A percentile compares a stretch with the other conserved stretches of the same genome.
Evolutionary conservation across 208 protist genomes (phyloP).

Genomic region (Acanthamoeba royreba): DNA sequence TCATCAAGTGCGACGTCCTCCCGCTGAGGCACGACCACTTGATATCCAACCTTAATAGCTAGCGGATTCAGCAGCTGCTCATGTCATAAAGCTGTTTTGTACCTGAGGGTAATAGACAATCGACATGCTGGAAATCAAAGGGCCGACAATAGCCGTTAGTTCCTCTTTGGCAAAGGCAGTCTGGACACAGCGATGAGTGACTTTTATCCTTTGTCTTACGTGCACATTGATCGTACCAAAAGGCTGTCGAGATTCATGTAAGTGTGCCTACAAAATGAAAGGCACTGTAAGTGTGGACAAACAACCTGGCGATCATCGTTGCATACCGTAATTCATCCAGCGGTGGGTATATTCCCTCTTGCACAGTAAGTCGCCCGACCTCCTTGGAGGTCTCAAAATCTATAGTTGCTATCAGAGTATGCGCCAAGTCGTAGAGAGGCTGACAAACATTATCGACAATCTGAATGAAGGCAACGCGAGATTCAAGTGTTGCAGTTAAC

Average conservation of each 20-base stretch:
- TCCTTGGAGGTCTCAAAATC: slow-evolving; percentile 12
- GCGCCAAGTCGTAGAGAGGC: background rate
- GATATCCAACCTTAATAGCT: slow-evolving; percentile 9
- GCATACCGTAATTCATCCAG: background rate
- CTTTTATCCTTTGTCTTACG: too few relatives aligned
- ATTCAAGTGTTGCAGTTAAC: background rate
- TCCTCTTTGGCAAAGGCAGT: slow-evolving; percentile 16
- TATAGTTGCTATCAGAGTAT: background rate
- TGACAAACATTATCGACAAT: background rate
- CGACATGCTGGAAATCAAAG: background rate
- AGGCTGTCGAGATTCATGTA: background rate
- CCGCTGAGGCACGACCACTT: background rate
- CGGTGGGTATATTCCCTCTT: background rate
- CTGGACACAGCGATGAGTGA: background rate
- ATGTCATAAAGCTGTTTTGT: background rate
- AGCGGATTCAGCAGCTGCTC: background rate
- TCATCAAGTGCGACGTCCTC: background rate
- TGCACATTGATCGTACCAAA: too few relatives aligned
- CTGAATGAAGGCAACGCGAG: background rate
- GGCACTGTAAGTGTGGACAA: background rate
- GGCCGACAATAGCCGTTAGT: background rate
- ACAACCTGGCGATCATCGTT: background rate
- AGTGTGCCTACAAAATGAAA: background rate
- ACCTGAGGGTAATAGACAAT: slow-evolving; percentile 38
- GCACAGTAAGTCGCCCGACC: background rate